These are phyloP conservation scores for Histomonas meleagridis DNA, from an alignment of 208 protist genomes.

Conservation along the genomic window DNA sequence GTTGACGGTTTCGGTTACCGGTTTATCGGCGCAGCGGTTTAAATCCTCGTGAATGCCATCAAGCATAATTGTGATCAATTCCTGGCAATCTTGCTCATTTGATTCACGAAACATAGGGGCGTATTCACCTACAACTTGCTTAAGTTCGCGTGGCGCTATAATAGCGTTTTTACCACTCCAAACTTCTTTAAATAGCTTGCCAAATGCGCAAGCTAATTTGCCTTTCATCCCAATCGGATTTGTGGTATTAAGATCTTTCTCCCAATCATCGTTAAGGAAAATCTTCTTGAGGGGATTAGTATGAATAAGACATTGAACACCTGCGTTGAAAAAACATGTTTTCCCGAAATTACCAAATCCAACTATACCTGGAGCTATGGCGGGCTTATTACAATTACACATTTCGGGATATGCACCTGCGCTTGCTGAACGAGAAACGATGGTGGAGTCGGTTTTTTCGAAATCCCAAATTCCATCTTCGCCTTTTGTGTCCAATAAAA, in stretches of 20 bases:
- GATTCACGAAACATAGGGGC: slow-evolving; percentile 35
- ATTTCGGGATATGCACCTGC: too few species aligned
- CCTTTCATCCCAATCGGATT: slow-evolving; percentile 30
- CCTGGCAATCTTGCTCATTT: slow-evolving; percentile 50
- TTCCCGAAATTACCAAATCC: slow-evolving; percentile 33
- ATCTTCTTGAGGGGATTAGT: not conserved
- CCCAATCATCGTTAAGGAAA: not conserved
- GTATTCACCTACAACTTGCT: slow-evolving; percentile 45
- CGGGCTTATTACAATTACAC: too few species aligned
- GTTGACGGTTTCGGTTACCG: not conserved
- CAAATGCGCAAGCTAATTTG: not conserved
- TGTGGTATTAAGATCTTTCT: not conserved
- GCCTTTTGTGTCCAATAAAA: not conserved
- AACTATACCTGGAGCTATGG: not conserved
- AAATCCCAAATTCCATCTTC: not conserved
- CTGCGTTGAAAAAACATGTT: slow-evolving; percentile 25
- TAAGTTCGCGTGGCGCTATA: slow-evolving; percentile 42
- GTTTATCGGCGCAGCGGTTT: slow-evolving; percentile 50
- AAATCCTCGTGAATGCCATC: slow-evolving; percentile 72
- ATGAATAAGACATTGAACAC: not conserved
- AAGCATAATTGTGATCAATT: slow-evolving; percentile 62
- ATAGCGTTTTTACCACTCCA: not conserved
- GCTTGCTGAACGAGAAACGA: not conserved
- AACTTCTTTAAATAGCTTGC: not conserved
- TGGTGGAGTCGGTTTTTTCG: not conserved